These are phyloP conservation scores for Cucurbita ficifolia DNA, from an alignment of 306 rosid genomes.

Conservation along the genomic window DNA sequence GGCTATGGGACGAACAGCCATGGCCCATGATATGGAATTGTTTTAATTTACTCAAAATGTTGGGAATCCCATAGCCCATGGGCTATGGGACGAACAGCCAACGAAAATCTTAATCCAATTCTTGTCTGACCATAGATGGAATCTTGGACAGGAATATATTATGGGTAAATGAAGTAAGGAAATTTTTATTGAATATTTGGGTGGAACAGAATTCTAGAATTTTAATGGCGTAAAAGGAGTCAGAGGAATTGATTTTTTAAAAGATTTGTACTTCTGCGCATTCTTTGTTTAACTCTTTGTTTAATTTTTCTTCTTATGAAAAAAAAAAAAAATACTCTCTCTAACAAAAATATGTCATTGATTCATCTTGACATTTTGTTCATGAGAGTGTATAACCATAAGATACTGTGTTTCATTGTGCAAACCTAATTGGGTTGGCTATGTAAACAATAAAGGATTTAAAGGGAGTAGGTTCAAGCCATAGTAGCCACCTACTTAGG, in stretches of 20 bases:
- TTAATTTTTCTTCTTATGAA: not conserved
- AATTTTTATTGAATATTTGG: not conserved
- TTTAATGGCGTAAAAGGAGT: not conserved
- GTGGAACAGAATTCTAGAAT: not conserved
- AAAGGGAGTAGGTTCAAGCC: not conserved
- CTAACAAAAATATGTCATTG: not conserved
- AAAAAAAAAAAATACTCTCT: not conserved
- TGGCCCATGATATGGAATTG: no score
- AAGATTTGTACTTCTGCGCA: not conserved
- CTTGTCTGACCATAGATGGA: not conserved
- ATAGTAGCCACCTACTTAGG: not conserved
- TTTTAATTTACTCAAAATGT: no score
- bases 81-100: not conserved
- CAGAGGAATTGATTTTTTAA: not conserved
- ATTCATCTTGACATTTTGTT: not conserved
- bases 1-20: not conserved
- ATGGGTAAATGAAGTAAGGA: not conserved
- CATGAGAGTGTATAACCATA: not conserved
- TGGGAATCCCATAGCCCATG: not conserved
- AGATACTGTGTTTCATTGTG: not conserved
- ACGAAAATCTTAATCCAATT: not conserved
- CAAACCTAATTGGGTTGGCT: not conserved
- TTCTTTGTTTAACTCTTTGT: not conserved
- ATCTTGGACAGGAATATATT: no score
- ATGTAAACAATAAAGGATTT: not conserved